A percentile compares a stretch with the other conserved stretches of the same genome.
Conservation (phyloP, 768 basidiomycete species). For the Daedaleopsis sinensis region DNA sequence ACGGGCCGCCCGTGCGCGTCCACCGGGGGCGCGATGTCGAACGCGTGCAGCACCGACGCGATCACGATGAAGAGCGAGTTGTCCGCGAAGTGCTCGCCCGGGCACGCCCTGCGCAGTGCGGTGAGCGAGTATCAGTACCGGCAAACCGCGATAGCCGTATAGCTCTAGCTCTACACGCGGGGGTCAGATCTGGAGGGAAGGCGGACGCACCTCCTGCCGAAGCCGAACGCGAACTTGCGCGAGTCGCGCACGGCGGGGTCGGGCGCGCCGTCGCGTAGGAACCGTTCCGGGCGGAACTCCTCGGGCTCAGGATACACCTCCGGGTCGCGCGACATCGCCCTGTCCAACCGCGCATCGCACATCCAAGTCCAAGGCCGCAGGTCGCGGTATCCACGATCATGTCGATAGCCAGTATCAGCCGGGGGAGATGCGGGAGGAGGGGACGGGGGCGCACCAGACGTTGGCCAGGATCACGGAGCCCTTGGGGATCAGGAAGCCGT, state of each 20-base stretch:
- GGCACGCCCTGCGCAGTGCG: background rate
- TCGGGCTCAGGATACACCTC: constrained; percentile 42
- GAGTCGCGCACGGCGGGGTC: constrained; percentile 24
- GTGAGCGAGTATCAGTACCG: background rate
- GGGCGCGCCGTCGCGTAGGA: constrained; percentile 23
- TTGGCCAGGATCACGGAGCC: constrained; percentile 26
- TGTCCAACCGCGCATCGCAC: no score
- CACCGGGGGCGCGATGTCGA: background rate
- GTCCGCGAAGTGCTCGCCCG: background rate
- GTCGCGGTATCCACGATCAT: no score
- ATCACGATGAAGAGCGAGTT: background rate
- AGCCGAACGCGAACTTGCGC: constrained; percentile 10
- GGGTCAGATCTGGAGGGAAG: background rate
- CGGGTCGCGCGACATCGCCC: constrained; percentile 43
- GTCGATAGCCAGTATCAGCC: no score
- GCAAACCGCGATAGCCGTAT: no score
- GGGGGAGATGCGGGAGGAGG: no score
- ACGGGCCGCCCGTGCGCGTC: background rate
- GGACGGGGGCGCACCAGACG: constrained; percentile 1
- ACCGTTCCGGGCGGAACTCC: constrained; percentile 45
- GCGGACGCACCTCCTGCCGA: constrained; percentile 10
- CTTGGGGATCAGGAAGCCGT: constrained; percentile 36
- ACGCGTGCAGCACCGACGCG: background rate
- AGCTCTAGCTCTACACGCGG: background rate
- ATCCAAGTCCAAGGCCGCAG: no score